Conservation (phyloP, 2,329 filamentous ascomycete genomes). For the Lachnellula occidentalis region DNA sequence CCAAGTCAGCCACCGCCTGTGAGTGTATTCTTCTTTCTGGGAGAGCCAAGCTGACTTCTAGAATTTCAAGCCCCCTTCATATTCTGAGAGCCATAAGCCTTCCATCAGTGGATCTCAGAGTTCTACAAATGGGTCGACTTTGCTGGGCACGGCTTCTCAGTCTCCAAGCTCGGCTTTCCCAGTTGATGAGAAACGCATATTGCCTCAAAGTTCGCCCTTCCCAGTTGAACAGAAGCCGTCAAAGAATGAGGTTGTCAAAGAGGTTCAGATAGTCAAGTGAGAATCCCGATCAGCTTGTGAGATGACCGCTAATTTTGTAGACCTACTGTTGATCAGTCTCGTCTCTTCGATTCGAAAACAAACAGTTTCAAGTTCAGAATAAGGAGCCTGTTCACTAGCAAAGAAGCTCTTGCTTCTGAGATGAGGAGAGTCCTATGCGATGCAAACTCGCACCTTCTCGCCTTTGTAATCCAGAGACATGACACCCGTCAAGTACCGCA, state of each 20-base stretch:
- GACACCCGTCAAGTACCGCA: constrained; percentile 20
- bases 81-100: constrained; percentile 9
- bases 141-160: constrained; percentile 2
- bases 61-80: constrained; percentile 6
- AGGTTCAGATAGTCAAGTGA: constrained; percentile 2
- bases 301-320: constrained; percentile 13
- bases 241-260: constrained; percentile 4
- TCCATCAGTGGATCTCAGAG: background rate
- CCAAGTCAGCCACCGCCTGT: background rate
- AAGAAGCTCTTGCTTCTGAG: constrained; percentile 25
- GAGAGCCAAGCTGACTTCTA: background rate
- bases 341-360: constrained; percentile 21
- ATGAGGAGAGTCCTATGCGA: constrained; percentile 20
- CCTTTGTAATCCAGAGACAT: constrained; percentile 18
- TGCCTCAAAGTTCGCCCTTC: background rate
- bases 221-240: constrained; percentile 1
- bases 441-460: constrained; percentile 19
- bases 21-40: background rate
- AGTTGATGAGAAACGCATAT: background rate
- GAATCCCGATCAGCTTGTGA: background rate
- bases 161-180: background rate
- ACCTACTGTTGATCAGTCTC: constrained; percentile 8
- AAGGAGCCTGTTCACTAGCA: constrained; percentile 24
- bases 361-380: constrained; percentile 20
- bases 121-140: background rate